Evolutionary conservation across 1,284 basidiomycete species (phyloP), one percentile per base, ranked within the genome.

Genomic region (Melampsora americana): DNA sequence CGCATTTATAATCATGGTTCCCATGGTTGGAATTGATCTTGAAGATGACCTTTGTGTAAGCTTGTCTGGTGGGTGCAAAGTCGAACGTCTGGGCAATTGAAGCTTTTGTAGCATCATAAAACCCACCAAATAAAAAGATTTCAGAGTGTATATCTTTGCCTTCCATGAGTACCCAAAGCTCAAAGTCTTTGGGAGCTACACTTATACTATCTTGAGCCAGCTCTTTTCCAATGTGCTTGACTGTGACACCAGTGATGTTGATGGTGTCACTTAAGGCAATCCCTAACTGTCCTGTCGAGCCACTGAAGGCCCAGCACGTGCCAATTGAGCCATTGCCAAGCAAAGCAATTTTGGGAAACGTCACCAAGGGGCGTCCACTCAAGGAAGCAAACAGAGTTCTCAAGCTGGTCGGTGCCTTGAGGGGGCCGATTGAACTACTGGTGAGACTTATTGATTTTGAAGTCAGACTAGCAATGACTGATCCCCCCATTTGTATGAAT

Each of bases 21-120:
- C 66, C 66, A 23, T 67, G 44, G 23, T 67, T 67, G 5, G 66
- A 67, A 50, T 50, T 67, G 23, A 67, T 67, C 53, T 50, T 50
- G 46, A 67, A 16, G 66, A 67, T 26, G 16, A 67, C 66, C 35
- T 28, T 26, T 28, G 18, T 20, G 35, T 28, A 50, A 32, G 30
- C 11, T 18, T 48, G 35, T 0, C 23, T 28, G 9, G 66, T 6
- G 3, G 53, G 46, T 28, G 66, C 1, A 32, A 67, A 67, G 28
- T 42, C 39, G 12, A 42, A 42, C 6, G 39, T 42, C 39, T 42
- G 39, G 39, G 39, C 39, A 42, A 42, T 42, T 42, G 39, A 42
- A 42, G 39, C 11, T 42, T 42, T 42, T 42, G 39, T 6, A 39
- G 46, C 48, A 18, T 50, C 7, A 23, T 50, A 50, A 23, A 50